phyloP scores from a whole-genome alignment of 75 land plant genomes.

The Cunninghamia lanceolata region DNA sequence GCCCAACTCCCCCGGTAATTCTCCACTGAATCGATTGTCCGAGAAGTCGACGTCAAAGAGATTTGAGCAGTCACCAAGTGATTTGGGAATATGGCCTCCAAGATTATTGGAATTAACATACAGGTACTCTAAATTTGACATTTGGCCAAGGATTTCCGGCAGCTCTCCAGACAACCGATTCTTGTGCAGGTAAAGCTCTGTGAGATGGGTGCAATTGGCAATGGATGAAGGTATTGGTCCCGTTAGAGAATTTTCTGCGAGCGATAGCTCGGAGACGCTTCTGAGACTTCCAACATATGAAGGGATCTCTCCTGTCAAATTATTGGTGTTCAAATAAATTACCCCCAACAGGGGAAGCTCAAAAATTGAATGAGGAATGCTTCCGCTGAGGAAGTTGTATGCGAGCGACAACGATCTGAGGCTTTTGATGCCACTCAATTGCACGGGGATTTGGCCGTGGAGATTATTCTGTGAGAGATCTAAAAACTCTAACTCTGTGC shows the following conservation, averaged over 20 bases:
- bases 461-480: too few relatives aligned
- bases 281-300: constrained; percentile 11
- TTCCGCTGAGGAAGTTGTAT: too few relatives aligned
- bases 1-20: constrained; percentile 48
- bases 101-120: constrained; percentile 32
- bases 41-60: constrained; percentile 28
- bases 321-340: constrained; percentile 15
- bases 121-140: constrained; percentile 28
- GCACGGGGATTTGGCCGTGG: too few relatives aligned
- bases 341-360: constrained; percentile 10
- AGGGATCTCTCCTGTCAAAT: constrained; percentile 26
- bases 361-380: constrained; percentile 24
- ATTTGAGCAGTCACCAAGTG: constrained; percentile 21
- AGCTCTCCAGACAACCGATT: constrained; percentile 41
- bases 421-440: too few relatives aligned
- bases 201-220: constrained; percentile 29
- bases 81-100: constrained; percentile 24
- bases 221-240: constrained; percentile 48
- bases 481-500: too few relatives aligned
- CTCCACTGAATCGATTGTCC: constrained; percentile 40
- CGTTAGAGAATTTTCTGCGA: constrained; percentile 31
- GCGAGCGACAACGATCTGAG: too few relatives aligned
- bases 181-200: constrained; percentile 29
- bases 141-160: constrained; percentile 32
- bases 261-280: background rate